Conservation (phyloP, 208 protist species). For the Wallacemonas collosoma region DNA sequence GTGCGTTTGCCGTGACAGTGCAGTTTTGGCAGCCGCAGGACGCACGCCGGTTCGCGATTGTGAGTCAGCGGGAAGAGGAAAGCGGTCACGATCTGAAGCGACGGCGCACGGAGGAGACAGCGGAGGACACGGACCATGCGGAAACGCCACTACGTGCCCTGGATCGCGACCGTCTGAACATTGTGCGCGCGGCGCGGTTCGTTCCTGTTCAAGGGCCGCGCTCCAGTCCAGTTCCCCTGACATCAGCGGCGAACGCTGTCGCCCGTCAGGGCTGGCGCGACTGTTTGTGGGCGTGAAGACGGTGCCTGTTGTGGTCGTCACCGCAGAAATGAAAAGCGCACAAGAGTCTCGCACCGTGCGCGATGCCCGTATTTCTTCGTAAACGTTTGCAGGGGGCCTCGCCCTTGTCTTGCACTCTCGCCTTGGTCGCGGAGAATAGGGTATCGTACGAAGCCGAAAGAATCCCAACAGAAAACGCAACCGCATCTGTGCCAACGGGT, state of each 20-base stretch:
- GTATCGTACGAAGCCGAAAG: no score
- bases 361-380: no score
- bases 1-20: slow-evolving; percentile 21
- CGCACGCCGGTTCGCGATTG: neutral
- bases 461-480: no score
- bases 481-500: no score
- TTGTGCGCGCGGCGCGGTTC: neutral
- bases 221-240: neutral
- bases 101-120: neutral
- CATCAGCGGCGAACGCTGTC: neutral
- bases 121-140: neutral
- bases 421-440: no score
- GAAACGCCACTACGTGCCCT: neutral
- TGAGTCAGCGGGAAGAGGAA: neutral
- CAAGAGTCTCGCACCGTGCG: no score
- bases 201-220: neutral
- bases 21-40: slow-evolving; percentile 2
- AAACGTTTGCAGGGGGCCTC: no score
- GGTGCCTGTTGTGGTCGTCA: no score
- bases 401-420: no score
- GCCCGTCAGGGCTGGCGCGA: neutral
- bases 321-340: no score
- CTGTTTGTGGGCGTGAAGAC: neutral
- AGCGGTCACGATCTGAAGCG: neutral
- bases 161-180: neutral